Base-by-base conservation (phyloP, 768 basidiomycete genomes). In the Podaxis sp. region DNA sequence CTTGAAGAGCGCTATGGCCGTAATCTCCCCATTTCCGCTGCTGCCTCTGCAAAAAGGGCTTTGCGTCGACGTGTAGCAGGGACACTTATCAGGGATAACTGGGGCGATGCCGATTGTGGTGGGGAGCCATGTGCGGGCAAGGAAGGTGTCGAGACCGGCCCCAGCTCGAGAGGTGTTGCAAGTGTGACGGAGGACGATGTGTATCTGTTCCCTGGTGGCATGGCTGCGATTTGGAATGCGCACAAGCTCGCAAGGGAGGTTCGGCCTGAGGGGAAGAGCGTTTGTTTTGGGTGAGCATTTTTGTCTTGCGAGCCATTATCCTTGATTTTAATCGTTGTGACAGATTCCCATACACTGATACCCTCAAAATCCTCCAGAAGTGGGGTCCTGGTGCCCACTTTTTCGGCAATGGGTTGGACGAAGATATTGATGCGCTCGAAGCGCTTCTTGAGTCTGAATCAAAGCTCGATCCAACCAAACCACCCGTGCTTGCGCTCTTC, bases 301-400 rank as follows among this genome's bases (percentile, higher is more conserved):
- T 14, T 14, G 16, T 4, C 16, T 44, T 6, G 16, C 11, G 42
- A 9, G 16, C 18, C 4, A 18, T 42, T 6, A 18, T 16, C 16
- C 18, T 18, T n/a, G 38, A 40, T 21, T 44, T 44, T 64, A 5
- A 23, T 18, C 36, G 21, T n/a, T 28, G 25, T 23, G 27, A 36
- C 64, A 97, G 95, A 14, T 99, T 98, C 73, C 89, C 95, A 0
- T 99, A 98, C 71, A 92, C 87, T 7, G 96, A 98, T 69, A 98
- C 96, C 4, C 82, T 96, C 61, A 98, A 98, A 72, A 83, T 95
- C 42, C 78, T 98, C 1, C 79, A 95, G 66, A 98, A 99, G 73
- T 98, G 95, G 94, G 96, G 96, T 1, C 92, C 91, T 2, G 96
- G 96, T 1, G 93, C 88, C 64, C 81, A 93, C 70, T 95, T 98